Conservation (phyloP, 257 asterid species). For the Haberlea rhodopensis region DNA sequence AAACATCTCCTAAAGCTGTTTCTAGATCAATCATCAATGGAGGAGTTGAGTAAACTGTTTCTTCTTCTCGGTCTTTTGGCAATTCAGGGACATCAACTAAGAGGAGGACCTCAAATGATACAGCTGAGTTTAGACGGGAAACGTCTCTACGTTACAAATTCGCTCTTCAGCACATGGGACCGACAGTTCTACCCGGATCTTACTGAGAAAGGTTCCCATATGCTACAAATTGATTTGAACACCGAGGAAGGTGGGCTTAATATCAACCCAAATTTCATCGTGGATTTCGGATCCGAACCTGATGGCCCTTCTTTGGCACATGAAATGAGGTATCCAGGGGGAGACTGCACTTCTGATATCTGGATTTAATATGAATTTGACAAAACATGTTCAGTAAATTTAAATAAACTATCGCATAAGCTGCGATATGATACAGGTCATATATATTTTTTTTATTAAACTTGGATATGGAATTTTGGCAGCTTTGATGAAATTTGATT, state of each 20-base stretch:
- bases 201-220: conserved; percentile 74
- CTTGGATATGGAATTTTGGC: too few species aligned
- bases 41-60: neutral
- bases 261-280: conserved; percentile 64
- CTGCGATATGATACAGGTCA: neutral
- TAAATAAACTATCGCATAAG: neutral
- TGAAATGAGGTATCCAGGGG: conserved; percentile 98
- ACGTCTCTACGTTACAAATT: conserved; percentile 79
- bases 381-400: neutral
- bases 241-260: conserved; percentile 73
- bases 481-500: too few species aligned
- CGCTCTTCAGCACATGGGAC: conserved; percentile 93
- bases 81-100: conserved; percentile 57
- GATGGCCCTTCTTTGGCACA: conserved; percentile 93
- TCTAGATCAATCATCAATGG: neutral
- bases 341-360: conserved; percentile 97
- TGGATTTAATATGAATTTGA: conserved; percentile 48
- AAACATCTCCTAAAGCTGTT: too few species aligned
- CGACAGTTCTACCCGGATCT: conserved; percentile 85
- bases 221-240: conserved; percentile 77
- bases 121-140: conserved; percentile 94
- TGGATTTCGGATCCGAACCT: conserved; percentile 85
- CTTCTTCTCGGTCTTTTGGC: neutral
- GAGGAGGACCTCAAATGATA: conserved; percentile 99
- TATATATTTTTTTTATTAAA: too few species aligned